Base-by-base conservation (phyloP, 106 monocot genomes). In the Posidonia australis region DNA sequence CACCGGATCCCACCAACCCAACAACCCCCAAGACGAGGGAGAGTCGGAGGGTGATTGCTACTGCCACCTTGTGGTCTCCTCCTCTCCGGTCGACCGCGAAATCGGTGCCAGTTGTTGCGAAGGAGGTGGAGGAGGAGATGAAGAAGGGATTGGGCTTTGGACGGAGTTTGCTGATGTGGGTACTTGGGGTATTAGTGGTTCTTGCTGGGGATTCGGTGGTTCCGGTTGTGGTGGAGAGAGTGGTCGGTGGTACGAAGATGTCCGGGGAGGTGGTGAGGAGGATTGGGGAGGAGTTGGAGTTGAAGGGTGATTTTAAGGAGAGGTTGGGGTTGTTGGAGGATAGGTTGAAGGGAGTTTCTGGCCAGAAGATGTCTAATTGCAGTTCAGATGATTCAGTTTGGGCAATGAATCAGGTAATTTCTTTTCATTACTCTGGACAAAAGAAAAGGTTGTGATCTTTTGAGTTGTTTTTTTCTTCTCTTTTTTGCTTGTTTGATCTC, bases 361-460 rank as follows among this genome's bases (percentile, higher is more conserved):
- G 68, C 17, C 67, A 66, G 4, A 68, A 44, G 0, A 69, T 79
- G 17, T 48, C 49, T 12, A 76, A 81, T 42, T 86, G 89, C 67
- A 77, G 86, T 57, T 83, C 77, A 0, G 19, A 28, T 46, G 72
- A 78, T 13, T 78, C 79, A 22, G 46, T 48, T 44, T 94, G 92
- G 92, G 71, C 71, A 66, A 64, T 92, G 21, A 55, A 80, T 22
- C 82, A 83, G 78, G 82, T 82, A 62, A 47, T 47, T 5, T 30
- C n/a, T n/a, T n/a, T n/a, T n/a, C n/a, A n/a, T n/a, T n/a, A n/a
- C n/a, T n/a, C n/a, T n/a, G n/a, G n/a, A n/a, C n/a, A n/a, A n/a
- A n/a, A n/a, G n/a, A n/a, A n/a, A n/a, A n/a, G n/a, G n/a, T n/a
- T n/a, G n/a, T n/a, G n/a, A n/a, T n/a, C n/a, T n/a, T n/a, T n/a